Evolutionary conservation across 768 basidiomycete genomes (phyloP).

Genomic region (Pholiota conissans): DNA sequence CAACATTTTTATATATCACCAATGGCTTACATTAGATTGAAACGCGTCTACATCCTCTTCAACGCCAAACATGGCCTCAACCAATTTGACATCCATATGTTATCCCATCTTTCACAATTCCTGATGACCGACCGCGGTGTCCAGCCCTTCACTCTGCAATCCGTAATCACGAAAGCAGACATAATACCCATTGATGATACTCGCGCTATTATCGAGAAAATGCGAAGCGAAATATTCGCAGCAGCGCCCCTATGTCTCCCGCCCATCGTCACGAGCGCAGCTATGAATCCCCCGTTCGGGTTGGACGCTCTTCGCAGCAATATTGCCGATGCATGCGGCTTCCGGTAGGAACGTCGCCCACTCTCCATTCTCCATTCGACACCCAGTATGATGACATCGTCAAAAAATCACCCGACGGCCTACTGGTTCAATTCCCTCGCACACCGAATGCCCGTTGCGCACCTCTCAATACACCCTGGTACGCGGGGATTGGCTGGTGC

Average conservation of each 20-base stretch:
- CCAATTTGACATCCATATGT: constrained; percentile 59
- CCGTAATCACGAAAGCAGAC: constrained; percentile 75
- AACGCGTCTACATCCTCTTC: constrained; percentile 69
- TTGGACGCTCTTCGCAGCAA: constrained; percentile 56
- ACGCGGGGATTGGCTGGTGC: not conserved
- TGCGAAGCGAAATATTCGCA: constrained; percentile 53
- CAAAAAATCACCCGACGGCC: no score
- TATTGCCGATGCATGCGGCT: constrained; percentile 59
- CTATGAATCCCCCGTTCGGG: constrained; percentile 52
- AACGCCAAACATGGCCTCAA: constrained; percentile 67
- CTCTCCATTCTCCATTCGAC: not conserved
- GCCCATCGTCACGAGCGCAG: constrained; percentile 58
- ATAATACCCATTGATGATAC: constrained; percentile 37
- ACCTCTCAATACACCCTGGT: not conserved
- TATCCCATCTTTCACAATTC: constrained; percentile 46
- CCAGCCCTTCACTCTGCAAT: constrained; percentile 60
- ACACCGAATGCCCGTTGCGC: not conserved
- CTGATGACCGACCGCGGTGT: constrained; percentile 37
- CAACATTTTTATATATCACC: not conserved
- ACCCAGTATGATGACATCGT: not conserved
- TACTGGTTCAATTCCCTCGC: not conserved
- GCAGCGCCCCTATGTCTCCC: constrained; percentile 63
- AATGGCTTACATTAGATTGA: constrained; percentile 43
- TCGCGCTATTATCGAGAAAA: constrained; percentile 34
- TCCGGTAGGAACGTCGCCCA: not conserved